phyloP scores from a whole-genome alignment of 495 filamentous ascomycete genomes.

The Monascus purpureus region DNA sequence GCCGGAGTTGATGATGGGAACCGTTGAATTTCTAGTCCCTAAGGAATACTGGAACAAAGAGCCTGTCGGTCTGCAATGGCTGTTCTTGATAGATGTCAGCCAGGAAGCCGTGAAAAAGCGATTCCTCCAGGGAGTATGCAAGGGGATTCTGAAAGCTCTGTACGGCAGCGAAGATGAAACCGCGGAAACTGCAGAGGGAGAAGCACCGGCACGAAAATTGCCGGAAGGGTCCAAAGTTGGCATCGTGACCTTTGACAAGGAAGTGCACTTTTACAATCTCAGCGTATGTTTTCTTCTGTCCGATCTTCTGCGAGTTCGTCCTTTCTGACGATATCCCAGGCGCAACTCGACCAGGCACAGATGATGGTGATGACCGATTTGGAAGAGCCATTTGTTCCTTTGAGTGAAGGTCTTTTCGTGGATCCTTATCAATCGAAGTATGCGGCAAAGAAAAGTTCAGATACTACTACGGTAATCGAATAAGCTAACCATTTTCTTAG shows the following conservation, averaged over 20 bases:
- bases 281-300: conserved; percentile 38
- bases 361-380: conserved; percentile 99
- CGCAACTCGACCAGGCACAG: conserved; percentile 73
- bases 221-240: conserved; percentile 77
- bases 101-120: conserved; percentile 81
- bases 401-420: conserved; percentile 86
- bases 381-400: conserved; percentile 90
- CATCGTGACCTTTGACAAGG: conserved; percentile 89
- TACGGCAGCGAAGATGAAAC: conserved; percentile 48
- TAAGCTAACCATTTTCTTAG: conserved; percentile 16
- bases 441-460: conserved; percentile 5
- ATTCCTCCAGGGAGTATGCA: conserved; percentile 81
- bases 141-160: conserved; percentile 71
- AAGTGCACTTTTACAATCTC: conserved; percentile 95
- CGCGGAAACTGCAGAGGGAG: conserved; percentile 41
- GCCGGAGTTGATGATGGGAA: conserved; percentile 80
- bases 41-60: conserved; percentile 99
- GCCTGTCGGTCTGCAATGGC: conserved; percentile 70
- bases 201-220: conserved; percentile 39
- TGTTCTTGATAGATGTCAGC: conserved; percentile 88
- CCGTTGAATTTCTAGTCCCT: conserved; percentile 89
- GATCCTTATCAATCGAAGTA: conserved; percentile 88
- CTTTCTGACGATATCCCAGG: conserved; percentile 30
- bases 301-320: not conserved
- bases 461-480: conserved; percentile 1